Evolutionary conservation across 2,329 filamentous ascomycete species (phyloP), one percentile per base, ranked within the genome.

Genomic region (Fusarium sp.): DNA sequence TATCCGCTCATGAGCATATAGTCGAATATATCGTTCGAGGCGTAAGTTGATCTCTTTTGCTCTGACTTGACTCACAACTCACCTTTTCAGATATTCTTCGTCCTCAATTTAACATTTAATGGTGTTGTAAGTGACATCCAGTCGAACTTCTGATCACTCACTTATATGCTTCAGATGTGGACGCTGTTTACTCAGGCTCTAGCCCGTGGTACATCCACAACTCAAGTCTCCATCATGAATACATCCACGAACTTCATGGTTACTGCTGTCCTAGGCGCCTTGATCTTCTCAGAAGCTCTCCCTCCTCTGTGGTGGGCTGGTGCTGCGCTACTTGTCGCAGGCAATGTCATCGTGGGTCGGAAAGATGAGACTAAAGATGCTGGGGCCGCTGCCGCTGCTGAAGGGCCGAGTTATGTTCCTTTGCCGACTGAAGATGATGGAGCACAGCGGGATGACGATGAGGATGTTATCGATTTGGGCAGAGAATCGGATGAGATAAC

Each of bases 161-260:
- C 67, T 61, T n/a, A 68, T 48, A 47, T 26, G 28, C 22, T 57
- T 42, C 51, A 90, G 82, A 96, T 96, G 93, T 96, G 93, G 93
- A 90, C 92, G 0, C 88, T 96, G 54, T 96, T 95, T 84, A 96
- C 93, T 12, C 89, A 90, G 56, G 93, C 93, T 59, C 88, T 96
- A n/a, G 90, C 93, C 1, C 87, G 89, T 24, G 92, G 93, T 20
- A 88, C 89, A 66, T 94, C 92, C 4, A 94, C 93, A 14, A 94
- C 93, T 0, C 92, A 94, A 79, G 93, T 95, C 55, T 92, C 90
- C 75, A 92, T 96, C 80, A 90, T 96, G 81, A 96, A 96, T 82
- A 95, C 93, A 6, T 94, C 92, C 20, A 88, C 92, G 64, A 96
- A 96, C 83, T 96, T 96, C 81, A 88, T 96, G 83, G 83, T 94